Conservation (phyloP, 2,329 filamentous ascomycete genomes). For the Neopestalotiopsis sp. region DNA sequence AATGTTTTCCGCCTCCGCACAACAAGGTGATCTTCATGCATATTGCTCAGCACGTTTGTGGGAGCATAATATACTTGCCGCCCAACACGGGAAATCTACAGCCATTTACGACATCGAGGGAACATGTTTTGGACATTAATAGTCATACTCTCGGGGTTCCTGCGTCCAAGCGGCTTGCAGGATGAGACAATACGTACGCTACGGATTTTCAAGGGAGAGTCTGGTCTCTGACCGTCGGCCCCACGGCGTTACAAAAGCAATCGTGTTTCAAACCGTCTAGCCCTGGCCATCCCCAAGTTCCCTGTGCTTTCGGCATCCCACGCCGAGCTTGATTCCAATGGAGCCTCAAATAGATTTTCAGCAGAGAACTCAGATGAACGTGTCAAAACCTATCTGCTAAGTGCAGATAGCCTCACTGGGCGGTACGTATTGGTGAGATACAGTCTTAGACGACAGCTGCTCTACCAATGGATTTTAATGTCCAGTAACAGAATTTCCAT, state of each 20-base stretch:
- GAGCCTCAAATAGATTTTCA: not conserved
- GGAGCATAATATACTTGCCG: not conserved
- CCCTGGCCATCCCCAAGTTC: not conserved
- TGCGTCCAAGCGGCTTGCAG: not conserved
- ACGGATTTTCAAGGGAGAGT: not conserved
- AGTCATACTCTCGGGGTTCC: constrained; percentile 3
- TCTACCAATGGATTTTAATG: too few species aligned
- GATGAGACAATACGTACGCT: constrained; percentile 7
- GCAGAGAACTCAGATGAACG: too few species aligned
- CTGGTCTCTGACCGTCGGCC: not conserved
- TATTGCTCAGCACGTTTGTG: not conserved
- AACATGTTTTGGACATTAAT: not conserved
- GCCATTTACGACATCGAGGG: not conserved
- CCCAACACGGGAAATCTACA: not conserved
- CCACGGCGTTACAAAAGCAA: constrained; percentile 9
- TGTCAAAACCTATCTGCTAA: too few species aligned
- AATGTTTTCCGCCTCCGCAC: not conserved
- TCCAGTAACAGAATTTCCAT: too few species aligned
- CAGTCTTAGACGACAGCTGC: too few species aligned
- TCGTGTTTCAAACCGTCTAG: constrained; percentile 2
- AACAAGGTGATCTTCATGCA: not conserved
- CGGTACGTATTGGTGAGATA: too few species aligned
- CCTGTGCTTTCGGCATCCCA: not conserved
- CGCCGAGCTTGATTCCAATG: not conserved
- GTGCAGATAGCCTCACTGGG: too few species aligned